Evolutionary conservation across 257 asterid species (phyloP), one percentile per base, ranked within the genome.

Genomic region (Cynanchum wilfordii): DNA sequence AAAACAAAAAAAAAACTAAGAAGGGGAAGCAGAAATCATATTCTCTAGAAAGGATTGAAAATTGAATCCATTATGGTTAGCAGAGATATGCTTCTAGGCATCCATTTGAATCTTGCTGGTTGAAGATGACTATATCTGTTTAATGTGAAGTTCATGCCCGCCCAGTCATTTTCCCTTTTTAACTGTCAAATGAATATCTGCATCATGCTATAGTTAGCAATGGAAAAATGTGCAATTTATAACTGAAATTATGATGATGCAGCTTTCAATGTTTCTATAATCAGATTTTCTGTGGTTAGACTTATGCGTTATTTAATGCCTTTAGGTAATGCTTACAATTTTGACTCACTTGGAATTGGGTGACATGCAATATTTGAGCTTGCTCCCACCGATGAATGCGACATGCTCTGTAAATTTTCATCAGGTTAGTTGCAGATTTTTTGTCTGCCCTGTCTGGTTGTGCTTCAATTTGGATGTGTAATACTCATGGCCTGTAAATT

Each of bases 311-410:
- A 74, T 80, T 73, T 74, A 62, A 80, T 66, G 65, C 78, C 82
- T 73, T 60, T 79, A 94, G 99, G 98, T 91, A 55, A 87, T 94
- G 71, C 86, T 91, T 71, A 94, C 99, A 16, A 85, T 94, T 66
- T 78, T 94, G 82, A 94, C 99, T 52, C 99, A 90, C 72, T 82
- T 94, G 90, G 99, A 94, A 86, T 81, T 94, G 89, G 99, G 98
- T 45, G 97, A 89, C 75, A 84, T 79, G 69, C 90, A 86, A 73
- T 89, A 94, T 79, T 70, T 94, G 62, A 83, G 84, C 65, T 81
- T 94, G 80, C 96, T 87, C 76, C 99, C 98, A 1, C 95, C 87
- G 86, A 86, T 84, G 72, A 89, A 89, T 52, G 97, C 84, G 45
- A 88, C 96, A 54, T 94, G 99, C 83, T 86, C 89, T 54, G 70